These are phyloP conservation scores for Ceratobasidium sp. DNA, from an alignment of 1,284 basidiomycete species.

Conservation along the genomic window DNA sequence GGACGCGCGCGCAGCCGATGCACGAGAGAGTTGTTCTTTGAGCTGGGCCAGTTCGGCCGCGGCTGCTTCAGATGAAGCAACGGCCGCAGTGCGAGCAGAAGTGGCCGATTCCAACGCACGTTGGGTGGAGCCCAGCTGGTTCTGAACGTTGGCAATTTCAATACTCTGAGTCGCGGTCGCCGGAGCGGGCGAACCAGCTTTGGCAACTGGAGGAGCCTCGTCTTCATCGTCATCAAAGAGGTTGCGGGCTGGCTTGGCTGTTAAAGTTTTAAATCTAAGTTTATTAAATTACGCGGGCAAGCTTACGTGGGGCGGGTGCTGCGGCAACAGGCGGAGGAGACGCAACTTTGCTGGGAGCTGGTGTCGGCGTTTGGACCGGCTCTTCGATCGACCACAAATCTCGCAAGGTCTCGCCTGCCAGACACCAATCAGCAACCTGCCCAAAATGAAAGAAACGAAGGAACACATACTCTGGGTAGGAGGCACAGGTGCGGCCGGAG, in stretches of 20 bases:
- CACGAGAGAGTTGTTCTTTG: slow-evolving; percentile 76
- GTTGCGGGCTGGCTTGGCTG: slow-evolving; percentile 24
- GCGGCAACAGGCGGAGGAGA: slow-evolving; percentile 10
- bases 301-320: slow-evolving; percentile 48
- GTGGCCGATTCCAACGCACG: slow-evolving; percentile 69
- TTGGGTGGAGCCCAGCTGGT: slow-evolving; percentile 83
- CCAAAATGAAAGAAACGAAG: background rate
- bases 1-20: slow-evolving; percentile 82
- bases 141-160: slow-evolving; percentile 85
- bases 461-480: slow-evolving; percentile 46
- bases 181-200: slow-evolving; percentile 68
- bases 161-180: slow-evolving; percentile 50
- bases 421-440: slow-evolving; percentile 2
- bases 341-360: slow-evolving; percentile 19
- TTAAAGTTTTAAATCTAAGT: background rate
- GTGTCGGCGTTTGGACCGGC: slow-evolving; percentile 34
- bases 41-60: slow-evolving; percentile 73
- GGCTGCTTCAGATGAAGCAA: slow-evolving; percentile 66
- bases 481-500: slow-evolving; percentile 28
- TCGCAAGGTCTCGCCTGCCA: slow-evolving; percentile 39
- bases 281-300: slow-evolving; percentile 51
- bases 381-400: slow-evolving; percentile 43
- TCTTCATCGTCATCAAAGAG: slow-evolving; percentile 35
- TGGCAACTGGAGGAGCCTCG: slow-evolving; percentile 52
- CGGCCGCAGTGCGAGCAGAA: slow-evolving; percentile 63